phyloP scores from a whole-genome alignment of 2,329 filamentous ascomycete species.

The Phoma sp. region DNA sequence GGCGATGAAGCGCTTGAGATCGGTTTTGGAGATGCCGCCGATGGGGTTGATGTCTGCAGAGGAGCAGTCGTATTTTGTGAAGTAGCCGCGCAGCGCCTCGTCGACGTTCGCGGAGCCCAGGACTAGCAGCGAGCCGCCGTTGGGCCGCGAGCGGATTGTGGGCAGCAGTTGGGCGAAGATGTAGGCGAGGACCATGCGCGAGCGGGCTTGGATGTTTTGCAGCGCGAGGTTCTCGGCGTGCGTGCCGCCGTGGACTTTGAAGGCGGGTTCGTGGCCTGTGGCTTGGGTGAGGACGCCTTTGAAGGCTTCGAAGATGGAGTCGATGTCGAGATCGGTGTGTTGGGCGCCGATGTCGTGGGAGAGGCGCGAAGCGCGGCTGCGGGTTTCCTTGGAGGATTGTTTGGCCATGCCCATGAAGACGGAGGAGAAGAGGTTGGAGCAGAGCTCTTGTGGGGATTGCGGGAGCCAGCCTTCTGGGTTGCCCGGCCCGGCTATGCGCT shows the following conservation, averaged over 20 bases:
- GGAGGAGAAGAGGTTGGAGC: constrained; percentile 63
- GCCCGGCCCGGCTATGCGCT: constrained; percentile 58
- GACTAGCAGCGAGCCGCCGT: constrained; percentile 66
- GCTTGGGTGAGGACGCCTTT: constrained; percentile 64
- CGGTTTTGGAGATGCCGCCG: constrained; percentile 66
- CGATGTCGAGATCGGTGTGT: constrained; percentile 73
- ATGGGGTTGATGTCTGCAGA: constrained; percentile 63
- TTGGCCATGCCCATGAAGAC: constrained; percentile 35
- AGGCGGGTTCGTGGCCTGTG: constrained; percentile 65
- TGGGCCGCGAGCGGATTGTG: constrained; percentile 61
- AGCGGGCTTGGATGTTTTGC: constrained; percentile 70
- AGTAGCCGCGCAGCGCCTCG: constrained; percentile 57
- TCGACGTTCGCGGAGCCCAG: constrained; percentile 70
- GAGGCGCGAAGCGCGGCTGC: constrained; percentile 68
- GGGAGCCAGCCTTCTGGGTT: constrained; percentile 58
- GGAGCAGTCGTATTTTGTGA: constrained; percentile 74
- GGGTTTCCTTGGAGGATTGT: constrained; percentile 40
- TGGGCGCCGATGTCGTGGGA: constrained; percentile 69
- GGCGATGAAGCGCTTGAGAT: constrained; percentile 74
- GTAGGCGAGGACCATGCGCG: constrained; percentile 70
- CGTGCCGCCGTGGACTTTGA: constrained; percentile 69
- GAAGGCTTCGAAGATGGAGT: constrained; percentile 66
- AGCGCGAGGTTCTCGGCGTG: constrained; percentile 67
- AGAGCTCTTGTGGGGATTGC: constrained; percentile 65
- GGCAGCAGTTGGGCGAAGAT: constrained; percentile 68